Base-by-base conservation (phyloP, 345 rosid genomes). In the Pistacia vera region DNA sequence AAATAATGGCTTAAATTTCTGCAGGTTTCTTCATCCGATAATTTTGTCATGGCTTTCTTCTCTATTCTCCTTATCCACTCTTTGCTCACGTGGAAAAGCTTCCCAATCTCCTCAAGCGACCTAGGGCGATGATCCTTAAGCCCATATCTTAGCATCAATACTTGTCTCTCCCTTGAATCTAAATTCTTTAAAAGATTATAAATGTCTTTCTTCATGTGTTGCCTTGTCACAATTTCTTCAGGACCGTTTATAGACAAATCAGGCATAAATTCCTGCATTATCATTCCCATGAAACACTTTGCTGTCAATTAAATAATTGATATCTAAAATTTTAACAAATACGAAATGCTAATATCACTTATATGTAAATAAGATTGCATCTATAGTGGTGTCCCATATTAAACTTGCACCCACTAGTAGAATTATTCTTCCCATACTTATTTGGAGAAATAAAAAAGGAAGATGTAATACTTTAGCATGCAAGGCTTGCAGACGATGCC, bases 71-170 rank as follows among this genome's bases (percentile, higher is more conserved):
- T 83, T 62, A 92, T 87, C 96, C 97, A 91, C 79, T 94, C 96
- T 83, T 94, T 94, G 88, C 96, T 94, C 46, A 92, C 94, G 4
- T 69, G 76, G 70, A 90, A 84, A 30, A 76, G 70, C 86, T 79
- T 87, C 57, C 97, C 97, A 44, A 87, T 90, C 87, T 92, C 94
- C 81, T 85, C 96, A 0, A 94, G 89, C 3, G 98, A 90, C 87
- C 78, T 85, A 0, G 92, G 89, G 73, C 71, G 89, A 35, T 85
- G 77, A 75, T 83, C 89, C 30, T 72, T 68, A 60, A 94, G 81
- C 61, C 96, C 94, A 5, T 85, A 88, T 70, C 97, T 87, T 52
- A 91, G 77, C 30, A 84, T 55, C 82, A 92, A 73, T 73, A 94
- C 94, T 82, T 85, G 86, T 79, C 85, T 85, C 85, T 94, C 97